A percentile compares a stretch with the other conserved stretches of the same genome.
Conservation (phyloP, 345 rosid species). For the Brassica rapa region DNA sequence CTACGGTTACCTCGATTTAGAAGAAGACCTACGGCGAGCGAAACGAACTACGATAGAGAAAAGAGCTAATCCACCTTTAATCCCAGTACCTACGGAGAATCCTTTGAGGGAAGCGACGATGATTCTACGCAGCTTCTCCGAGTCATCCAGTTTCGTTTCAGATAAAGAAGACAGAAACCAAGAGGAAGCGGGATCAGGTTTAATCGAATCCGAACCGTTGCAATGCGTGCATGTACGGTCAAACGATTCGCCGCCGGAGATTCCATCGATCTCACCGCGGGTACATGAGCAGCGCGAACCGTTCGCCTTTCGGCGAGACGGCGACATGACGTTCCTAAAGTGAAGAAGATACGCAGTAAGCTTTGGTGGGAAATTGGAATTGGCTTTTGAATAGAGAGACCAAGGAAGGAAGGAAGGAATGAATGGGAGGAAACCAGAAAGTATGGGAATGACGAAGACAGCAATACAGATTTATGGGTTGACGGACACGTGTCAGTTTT, state of each 20-base stretch:
- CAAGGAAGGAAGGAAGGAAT: neutral
- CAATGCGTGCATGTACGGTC: conserved; percentile 43
- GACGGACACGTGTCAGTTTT: conserved; percentile 26
- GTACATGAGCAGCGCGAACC: conserved; percentile 27
- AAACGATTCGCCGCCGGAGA: neutral
- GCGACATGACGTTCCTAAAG: conserved; percentile 39
- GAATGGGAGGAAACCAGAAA: neutral
- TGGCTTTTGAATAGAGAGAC: conserved; percentile 33
- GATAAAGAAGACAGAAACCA: conserved; percentile 11
- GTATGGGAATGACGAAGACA: conserved; percentile 15
- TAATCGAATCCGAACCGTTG: conserved; percentile 32
- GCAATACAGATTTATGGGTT: neutral
- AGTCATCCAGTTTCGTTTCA: conserved; percentile 44
- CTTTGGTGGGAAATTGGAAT: conserved; percentile 54
- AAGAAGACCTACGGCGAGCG: conserved; percentile 56
- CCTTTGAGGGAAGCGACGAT: conserved; percentile 70
- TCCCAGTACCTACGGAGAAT: conserved; percentile 90
- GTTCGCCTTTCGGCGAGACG: conserved; percentile 20
- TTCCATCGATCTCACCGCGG: conserved; percentile 22
- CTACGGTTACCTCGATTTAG: conserved; percentile 41
- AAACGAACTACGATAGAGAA: conserved; percentile 73
- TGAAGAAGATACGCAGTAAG: neutral
- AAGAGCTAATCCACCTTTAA: conserved; percentile 88
- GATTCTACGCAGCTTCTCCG: conserved; percentile 69
- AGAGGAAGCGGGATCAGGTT: conserved; percentile 40